Evolutionary conservation across 306 rosid genomes (phyloP).

Genomic region (Fragaria iinumae): DNA sequence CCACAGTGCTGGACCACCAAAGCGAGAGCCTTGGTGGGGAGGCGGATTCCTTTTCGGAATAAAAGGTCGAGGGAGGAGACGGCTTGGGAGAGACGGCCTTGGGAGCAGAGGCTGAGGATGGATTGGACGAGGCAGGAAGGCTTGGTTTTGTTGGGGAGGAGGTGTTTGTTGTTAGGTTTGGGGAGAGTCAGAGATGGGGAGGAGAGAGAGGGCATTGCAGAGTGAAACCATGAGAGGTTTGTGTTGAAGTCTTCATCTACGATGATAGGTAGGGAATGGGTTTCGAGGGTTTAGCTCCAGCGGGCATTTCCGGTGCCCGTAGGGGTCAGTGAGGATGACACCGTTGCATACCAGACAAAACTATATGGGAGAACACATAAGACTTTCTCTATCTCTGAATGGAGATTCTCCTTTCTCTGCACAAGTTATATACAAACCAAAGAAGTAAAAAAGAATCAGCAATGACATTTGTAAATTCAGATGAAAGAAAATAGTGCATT

Average conservation of each 20-base stretch:
- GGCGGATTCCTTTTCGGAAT: conserved; percentile 60
- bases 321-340: neutral
- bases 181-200: conserved; percentile 27
- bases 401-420: no score
- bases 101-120: conserved; percentile 40
- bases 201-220: conserved; percentile 63
- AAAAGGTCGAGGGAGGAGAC: conserved; percentile 62
- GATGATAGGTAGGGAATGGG: conserved; percentile 1
- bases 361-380: no score
- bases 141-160: conserved; percentile 15
- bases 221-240: conserved; percentile 31
- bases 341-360: no score
- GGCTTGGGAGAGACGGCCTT: conserved; percentile 50
- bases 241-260: conserved; percentile 37
- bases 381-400: no score
- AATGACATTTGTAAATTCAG: no score
- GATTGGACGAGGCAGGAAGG: conserved; percentile 55
- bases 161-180: conserved; percentile 30
- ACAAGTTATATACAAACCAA: no score
- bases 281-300: conserved; percentile 19
- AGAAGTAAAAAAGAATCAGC: no score
- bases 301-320: conserved; percentile 18
- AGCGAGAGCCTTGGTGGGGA: conserved; percentile 56
- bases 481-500: no score
- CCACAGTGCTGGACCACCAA: conserved; percentile 62